These are phyloP conservation scores for Backusella psychrophila DNA, from an alignment of 192 early-diverging fungal genomes.

Conservation along the genomic window DNA sequence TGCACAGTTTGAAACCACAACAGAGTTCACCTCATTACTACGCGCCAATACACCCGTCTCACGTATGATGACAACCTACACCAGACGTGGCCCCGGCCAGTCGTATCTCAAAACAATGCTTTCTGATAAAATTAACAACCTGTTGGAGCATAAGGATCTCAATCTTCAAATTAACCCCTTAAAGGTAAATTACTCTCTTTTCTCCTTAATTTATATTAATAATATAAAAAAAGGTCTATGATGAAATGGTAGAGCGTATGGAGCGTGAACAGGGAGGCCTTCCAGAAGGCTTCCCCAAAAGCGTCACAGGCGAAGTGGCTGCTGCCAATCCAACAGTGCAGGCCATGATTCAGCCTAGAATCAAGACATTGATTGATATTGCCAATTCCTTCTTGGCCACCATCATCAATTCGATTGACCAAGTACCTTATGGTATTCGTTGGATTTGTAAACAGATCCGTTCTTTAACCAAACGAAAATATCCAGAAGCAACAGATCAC, in stretches of 20 bases:
- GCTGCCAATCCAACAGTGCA: conserved; percentile 79
- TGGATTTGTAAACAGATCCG: conserved; percentile 99
- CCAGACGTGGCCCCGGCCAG: conserved; percentile 89
- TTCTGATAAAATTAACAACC: conserved; percentile 75
- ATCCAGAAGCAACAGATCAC: conserved; percentile 87
- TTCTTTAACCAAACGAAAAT: conserved; percentile 89
- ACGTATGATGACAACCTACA: conserved; percentile 98
- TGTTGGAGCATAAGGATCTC: conserved; percentile 82
- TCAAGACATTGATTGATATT: conserved; percentile 83
- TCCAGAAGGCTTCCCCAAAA: conserved; percentile 62
- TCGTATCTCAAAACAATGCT: conserved; percentile 88
- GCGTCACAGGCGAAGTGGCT: conserved; percentile 81
- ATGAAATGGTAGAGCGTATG: conserved; percentile 73
- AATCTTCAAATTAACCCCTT: conserved; percentile 95
- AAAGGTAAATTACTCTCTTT: conserved; percentile 47
- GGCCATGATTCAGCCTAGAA: conserved; percentile 74
- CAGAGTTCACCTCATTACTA: conserved; percentile 84
- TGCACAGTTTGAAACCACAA: conserved; percentile 86
- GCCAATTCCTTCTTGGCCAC: conserved; percentile 83
- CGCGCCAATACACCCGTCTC: conserved; percentile 95
- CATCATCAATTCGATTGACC: conserved; percentile 83
- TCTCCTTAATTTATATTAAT: background rate
- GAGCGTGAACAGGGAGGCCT: conserved; percentile 59
- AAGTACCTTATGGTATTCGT: conserved; percentile 93
- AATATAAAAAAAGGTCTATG: conserved; percentile 54